Conservation (phyloP, 176 grass and related monocot genomes). For the Urochloa ruziziensis region DNA sequence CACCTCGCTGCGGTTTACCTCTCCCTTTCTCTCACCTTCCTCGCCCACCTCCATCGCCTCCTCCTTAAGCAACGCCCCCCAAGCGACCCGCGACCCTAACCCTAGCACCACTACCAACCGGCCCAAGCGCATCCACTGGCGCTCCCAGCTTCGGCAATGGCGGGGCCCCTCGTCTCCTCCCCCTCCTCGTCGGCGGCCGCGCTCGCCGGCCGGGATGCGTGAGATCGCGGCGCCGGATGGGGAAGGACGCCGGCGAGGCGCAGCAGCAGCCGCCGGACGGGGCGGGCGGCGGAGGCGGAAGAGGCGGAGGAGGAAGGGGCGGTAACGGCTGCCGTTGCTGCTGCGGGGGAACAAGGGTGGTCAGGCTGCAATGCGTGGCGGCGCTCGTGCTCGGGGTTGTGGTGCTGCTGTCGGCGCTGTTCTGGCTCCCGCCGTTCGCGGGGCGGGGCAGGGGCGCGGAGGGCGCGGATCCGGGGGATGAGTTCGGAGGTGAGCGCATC, state of each 20-base stretch:
- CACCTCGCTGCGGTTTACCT: slow-evolving; percentile 49
- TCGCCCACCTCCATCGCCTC: slow-evolving; percentile 40
- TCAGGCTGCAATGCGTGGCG: slow-evolving; percentile 62
- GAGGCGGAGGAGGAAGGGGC: not conserved
- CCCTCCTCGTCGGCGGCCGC: not conserved
- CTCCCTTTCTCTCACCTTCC: slow-evolving; percentile 66
- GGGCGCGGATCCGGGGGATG: slow-evolving; percentile 33
- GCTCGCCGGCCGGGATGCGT: slow-evolving; percentile 31
- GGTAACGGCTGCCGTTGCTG: not conserved
- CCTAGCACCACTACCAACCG: slow-evolving; percentile 29
- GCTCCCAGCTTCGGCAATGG: slow-evolving; percentile 36
- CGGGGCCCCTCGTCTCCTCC: not conserved
- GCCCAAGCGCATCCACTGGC: not conserved
- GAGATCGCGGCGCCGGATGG: slow-evolving; percentile 52
- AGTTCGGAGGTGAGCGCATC: slow-evolving; percentile 45
- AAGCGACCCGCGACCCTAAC: slow-evolving; percentile 2
- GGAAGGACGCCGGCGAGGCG: slow-evolving; percentile 46
- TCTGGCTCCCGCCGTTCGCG: slow-evolving; percentile 86
- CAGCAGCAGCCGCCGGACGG: slow-evolving; percentile 34
- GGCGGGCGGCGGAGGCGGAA: not conserved
- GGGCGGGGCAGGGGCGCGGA: slow-evolving; percentile 20
- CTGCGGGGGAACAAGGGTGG: not conserved
- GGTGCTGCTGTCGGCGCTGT: slow-evolving; percentile 78
- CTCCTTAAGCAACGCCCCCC: slow-evolving; percentile 44
- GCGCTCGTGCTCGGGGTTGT: slow-evolving; percentile 62